A percentile compares a stretch with the other conserved stretches of the same genome.
Evolutionary conservation across 306 rosid species (phyloP).

Genomic region (cucumber (Cucumis sativus)): Cucumber_9930_V3 NC_026659.2:8795001-8795500

Average conservation of each 20-base stretch:
- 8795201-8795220: background rate
- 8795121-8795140: background rate
- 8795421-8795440: no score
- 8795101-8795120: constrained; percentile 38
- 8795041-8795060: constrained; percentile 84
- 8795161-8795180: background rate
- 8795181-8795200: background rate
- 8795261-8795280: no score
- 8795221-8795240: no score
- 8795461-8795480: no score
- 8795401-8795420: no score
- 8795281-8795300: no score
- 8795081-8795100: constrained; percentile 30
- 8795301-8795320: no score
- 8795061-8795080: constrained; percentile 58
- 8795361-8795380: background rate
- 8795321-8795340: background rate
- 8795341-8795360: background rate
- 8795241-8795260: no score
- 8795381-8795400: background rate
- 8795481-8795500: no score
- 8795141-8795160: background rate
- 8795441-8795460: no score
- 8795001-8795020: constrained; percentile 46
- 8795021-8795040: constrained; percentile 49